Conservation (phyloP, 371 early-diverging fungal species). For the Rhizopus microsporus region DNA sequence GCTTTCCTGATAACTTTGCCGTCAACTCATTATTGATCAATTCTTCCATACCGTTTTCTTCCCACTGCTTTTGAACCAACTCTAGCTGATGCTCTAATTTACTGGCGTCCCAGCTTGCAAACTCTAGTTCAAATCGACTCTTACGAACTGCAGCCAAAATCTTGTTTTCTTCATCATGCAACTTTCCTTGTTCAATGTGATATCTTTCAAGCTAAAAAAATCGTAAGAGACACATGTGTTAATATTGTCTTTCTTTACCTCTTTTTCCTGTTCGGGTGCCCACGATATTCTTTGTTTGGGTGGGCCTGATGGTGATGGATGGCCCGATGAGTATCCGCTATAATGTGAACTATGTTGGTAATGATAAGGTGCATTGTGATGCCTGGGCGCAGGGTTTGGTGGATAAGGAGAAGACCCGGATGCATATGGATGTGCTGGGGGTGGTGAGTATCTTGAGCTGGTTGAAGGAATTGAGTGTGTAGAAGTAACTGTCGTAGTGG, state of each 20-base stretch:
- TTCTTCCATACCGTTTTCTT: constrained; percentile 49
- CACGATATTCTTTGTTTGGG: constrained; percentile 36
- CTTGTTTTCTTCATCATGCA: constrained; percentile 47
- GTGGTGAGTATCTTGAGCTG: neutral
- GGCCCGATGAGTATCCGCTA: constrained; percentile 7
- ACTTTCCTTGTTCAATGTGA: constrained; percentile 32
- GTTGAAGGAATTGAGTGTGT: constrained; percentile 1
- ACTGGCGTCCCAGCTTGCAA: constrained; percentile 59
- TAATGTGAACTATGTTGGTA: constrained; percentile 18
- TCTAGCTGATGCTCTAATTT: constrained; percentile 57
- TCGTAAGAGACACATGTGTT: neutral
- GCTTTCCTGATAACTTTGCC: constrained; percentile 4
- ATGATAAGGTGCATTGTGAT: constrained; percentile 10
- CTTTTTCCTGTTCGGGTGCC: constrained; percentile 51
- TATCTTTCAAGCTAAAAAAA: constrained; percentile 38
- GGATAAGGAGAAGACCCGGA: constrained; percentile 17
- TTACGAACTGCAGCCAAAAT: constrained; percentile 41
- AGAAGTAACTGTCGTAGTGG: neutral
- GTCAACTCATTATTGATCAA: constrained; percentile 26
- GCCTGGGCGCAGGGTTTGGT: constrained; percentile 7
- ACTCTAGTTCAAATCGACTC: constrained; percentile 49
- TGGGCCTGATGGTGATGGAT: constrained; percentile 19
- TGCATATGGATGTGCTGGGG: constrained; percentile 16
- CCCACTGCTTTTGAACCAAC: constrained; percentile 53
- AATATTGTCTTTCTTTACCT: constrained; percentile 22